A percentile compares a stretch with the other conserved stretches of the same genome.
These are phyloP conservation scores for Eimeria maxima DNA, from an alignment of 169 alveolate genomes.

Conservation along the genomic window DNA sequence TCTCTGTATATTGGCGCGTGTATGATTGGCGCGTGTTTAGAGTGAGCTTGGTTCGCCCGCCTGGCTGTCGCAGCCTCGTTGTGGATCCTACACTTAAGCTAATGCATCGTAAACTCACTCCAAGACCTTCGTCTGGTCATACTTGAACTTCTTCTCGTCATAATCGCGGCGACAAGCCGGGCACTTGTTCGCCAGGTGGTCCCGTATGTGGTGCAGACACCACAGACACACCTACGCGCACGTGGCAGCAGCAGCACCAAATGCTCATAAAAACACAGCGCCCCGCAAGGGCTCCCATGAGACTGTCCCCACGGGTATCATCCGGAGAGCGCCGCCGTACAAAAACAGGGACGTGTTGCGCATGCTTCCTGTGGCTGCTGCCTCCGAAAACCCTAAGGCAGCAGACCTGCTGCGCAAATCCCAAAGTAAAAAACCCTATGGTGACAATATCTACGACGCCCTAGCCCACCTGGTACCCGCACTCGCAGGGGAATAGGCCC, in stretches of 20 bases:
- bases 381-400: not conserved
- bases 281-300: not conserved
- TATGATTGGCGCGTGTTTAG: not conserved
- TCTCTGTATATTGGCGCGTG: not conserved
- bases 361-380: not conserved
- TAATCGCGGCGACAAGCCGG: slow-evolving; percentile 95
- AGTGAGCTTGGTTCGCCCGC: not conserved
- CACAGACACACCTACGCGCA: slow-evolving; percentile 91
- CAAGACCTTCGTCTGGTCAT: slow-evolving; percentile 81
- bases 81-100: not conserved
- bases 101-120: slow-evolving; percentile 75
- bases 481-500: slow-evolving; percentile 93
- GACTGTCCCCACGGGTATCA: not conserved
- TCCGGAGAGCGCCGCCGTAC: not conserved
- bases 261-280: not conserved
- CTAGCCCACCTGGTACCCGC: slow-evolving; percentile 92
- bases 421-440: not conserved
- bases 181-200: slow-evolving; percentile 93
- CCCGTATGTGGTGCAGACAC: slow-evolving; percentile 94
- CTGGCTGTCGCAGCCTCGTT: not conserved
- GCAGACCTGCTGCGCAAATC: not conserved
- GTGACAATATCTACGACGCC: not conserved
- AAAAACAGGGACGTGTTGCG: not conserved
- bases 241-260: slow-evolving; percentile 57
- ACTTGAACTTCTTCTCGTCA: slow-evolving; percentile 89